These are phyloP conservation scores for Nemania diffusa DNA, from an alignment of 2,329 filamentous ascomycete species.

Conservation along the genomic window DNA sequence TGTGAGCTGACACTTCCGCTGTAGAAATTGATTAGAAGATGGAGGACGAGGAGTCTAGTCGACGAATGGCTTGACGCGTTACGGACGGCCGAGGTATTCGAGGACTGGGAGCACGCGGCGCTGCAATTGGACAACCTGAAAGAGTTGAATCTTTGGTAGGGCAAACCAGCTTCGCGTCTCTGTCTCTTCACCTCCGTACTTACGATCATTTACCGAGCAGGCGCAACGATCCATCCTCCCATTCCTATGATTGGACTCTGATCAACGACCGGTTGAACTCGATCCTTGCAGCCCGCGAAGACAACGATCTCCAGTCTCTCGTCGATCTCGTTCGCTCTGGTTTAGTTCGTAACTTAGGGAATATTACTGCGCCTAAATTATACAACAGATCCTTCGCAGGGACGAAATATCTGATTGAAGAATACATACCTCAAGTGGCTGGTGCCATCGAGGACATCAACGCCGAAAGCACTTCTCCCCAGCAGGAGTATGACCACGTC, in stretches of 20 bases:
- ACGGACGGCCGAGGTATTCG: conserved; percentile 74
- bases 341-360: conserved; percentile 86
- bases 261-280: conserved; percentile 81
- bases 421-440: conserved; percentile 88
- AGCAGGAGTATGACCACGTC: conserved; percentile 39
- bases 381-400: conserved; percentile 89
- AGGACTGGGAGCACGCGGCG: conserved; percentile 89
- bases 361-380: conserved; percentile 82
- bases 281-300: conserved; percentile 74
- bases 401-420: conserved; percentile 89
- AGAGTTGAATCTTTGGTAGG: conserved; percentile 82
- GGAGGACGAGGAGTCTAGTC: conserved; percentile 70
- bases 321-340: conserved; percentile 84
- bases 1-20: conserved; percentile 30
- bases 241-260: conserved; percentile 86
- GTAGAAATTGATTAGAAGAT: conserved; percentile 76
- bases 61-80: conserved; percentile 74
- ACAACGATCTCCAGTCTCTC: conserved; percentile 77
- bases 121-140: conserved; percentile 83
- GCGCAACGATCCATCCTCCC: conserved; percentile 83
- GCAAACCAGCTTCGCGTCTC: background rate
- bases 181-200: conserved; percentile 7
- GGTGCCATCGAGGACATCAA: conserved; percentile 82
- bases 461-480: conserved; percentile 43
- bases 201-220: conserved; percentile 53